A percentile compares a stretch with the other conserved stretches of the same genome.
phyloP scores from a whole-genome alignment of 2,329 filamentous ascomycete genomes.

The Aotearoamyces nothofagi region DNA sequence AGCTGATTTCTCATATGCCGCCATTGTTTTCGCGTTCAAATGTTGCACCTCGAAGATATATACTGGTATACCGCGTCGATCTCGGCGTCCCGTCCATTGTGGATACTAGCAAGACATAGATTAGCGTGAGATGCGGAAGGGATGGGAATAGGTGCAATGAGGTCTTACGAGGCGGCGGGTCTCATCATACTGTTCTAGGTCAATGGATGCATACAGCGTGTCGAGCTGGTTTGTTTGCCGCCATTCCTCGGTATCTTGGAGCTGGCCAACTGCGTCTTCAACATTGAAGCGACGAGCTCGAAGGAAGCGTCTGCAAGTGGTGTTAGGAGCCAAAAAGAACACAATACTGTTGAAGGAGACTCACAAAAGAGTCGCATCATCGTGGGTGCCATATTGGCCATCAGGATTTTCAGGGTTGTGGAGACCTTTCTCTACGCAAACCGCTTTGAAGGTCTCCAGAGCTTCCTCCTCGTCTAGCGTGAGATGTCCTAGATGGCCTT shows the following conservation, averaged over 20 bases:
- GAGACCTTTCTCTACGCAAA: constrained; percentile 48
- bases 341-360: constrained; percentile 19
- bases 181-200: constrained; percentile 69
- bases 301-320: constrained; percentile 55
- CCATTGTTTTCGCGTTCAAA: constrained; percentile 68
- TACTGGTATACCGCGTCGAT: constrained; percentile 80
- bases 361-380: constrained; percentile 59
- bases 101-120: constrained; percentile 47
- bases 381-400: constrained; percentile 37
- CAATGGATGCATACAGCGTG: constrained; percentile 72
- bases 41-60: constrained; percentile 81
- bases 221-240: constrained; percentile 65
- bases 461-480: constrained; percentile 50
- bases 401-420: constrained; percentile 31
- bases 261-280: constrained; percentile 66
- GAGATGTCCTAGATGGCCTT: constrained; percentile 71
- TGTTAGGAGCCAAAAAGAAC: not conserved
- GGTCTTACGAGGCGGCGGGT: constrained; percentile 54
- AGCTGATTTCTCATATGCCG: constrained; percentile 56
- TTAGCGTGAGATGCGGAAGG: constrained; percentile 10
- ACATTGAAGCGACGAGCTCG: constrained; percentile 72
- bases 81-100: constrained; percentile 86
- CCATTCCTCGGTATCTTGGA: constrained; percentile 82
- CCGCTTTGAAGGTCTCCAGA: constrained; percentile 55
- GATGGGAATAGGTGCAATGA: constrained; percentile 4